Percentiles rank a stretch among this genome's conserved stretches.
phyloP scores from a whole-genome alignment of 805 yeast species.

The Starmerella bombi region DNA sequence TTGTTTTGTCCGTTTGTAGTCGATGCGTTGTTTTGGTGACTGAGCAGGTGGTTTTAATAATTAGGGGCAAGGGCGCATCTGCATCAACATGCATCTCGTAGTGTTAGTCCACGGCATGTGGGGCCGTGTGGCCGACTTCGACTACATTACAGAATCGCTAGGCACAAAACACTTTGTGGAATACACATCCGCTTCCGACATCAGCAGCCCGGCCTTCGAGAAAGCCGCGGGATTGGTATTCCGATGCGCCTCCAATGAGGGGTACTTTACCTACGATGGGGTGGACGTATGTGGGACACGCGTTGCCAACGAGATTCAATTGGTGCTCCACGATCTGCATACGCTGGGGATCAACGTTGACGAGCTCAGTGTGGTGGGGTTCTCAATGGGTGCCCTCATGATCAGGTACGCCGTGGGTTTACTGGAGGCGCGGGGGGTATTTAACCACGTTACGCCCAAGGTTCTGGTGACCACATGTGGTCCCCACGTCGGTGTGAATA shows the following conservation, averaged over 20 bases:
- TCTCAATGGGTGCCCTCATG: conserved; percentile 79
- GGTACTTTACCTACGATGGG: conserved; percentile 74
- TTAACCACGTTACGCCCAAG: conserved; percentile 43
- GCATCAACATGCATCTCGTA: conserved; percentile 18
- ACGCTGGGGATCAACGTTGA: conserved; percentile 31
- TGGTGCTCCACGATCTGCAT: conserved; percentile 26
- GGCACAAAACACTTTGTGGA: conserved; percentile 24
- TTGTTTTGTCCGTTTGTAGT: too few species aligned
- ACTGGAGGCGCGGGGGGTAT: conserved; percentile 39
- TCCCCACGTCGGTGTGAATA: conserved; percentile 55
- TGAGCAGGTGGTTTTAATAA: too few species aligned
- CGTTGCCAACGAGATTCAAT: conserved; percentile 52
- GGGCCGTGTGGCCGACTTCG: conserved; percentile 63
- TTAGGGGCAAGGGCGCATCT: too few species aligned
- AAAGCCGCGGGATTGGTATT: conserved; percentile 31
- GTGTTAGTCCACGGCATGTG: conserved; percentile 35
- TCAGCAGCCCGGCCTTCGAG: not conserved
- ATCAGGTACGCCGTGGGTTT: conserved; percentile 72
- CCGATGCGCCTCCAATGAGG: conserved; percentile 48
- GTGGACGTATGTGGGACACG: conserved; percentile 72
- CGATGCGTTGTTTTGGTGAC: too few species aligned
- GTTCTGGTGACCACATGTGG: conserved; percentile 51
- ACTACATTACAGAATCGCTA: conserved; percentile 42
- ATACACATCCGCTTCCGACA: conserved; percentile 3
- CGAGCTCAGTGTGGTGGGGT: conserved; percentile 71